Conservation (phyloP, 805 yeast species). For the Torulaspora microellipsoides region DNA sequence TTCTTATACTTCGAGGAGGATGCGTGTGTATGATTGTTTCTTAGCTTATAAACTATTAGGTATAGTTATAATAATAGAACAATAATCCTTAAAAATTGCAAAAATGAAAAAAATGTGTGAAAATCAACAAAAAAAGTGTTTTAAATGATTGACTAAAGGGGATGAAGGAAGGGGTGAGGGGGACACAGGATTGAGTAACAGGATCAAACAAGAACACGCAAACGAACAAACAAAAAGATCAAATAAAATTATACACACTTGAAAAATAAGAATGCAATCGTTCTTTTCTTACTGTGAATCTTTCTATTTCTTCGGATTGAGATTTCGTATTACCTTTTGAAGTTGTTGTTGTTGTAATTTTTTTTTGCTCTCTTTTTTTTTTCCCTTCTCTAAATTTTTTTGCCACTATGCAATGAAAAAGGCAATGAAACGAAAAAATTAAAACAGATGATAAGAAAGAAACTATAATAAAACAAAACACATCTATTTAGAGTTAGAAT, state of each 20-base stretch:
- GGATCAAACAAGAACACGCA: not conserved
- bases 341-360: not conserved
- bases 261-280: too few species aligned
- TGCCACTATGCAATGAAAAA: not conserved
- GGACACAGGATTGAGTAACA: not conserved
- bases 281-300: too few species aligned
- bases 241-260: not conserved
- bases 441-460: too few species aligned
- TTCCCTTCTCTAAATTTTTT: not conserved
- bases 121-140: slow-evolving; percentile 1
- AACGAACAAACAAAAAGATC: not conserved
- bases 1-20: not conserved
- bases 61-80: too few species aligned
- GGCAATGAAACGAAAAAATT: not conserved
- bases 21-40: slow-evolving; percentile 1
- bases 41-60: not conserved
- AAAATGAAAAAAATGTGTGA: slow-evolving; percentile 2
- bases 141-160: not conserved
- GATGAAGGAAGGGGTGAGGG: not conserved
- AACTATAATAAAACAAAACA: too few species aligned
- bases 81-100: slow-evolving; percentile 1
- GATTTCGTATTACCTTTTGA: too few species aligned
- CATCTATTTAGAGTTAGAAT: too few species aligned
- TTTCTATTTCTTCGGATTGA: too few species aligned
- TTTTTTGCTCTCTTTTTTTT: not conserved